Base-by-base conservation (phyloP, 2,329 filamentous ascomycete species). In the Fusarium secorum region DNA sequence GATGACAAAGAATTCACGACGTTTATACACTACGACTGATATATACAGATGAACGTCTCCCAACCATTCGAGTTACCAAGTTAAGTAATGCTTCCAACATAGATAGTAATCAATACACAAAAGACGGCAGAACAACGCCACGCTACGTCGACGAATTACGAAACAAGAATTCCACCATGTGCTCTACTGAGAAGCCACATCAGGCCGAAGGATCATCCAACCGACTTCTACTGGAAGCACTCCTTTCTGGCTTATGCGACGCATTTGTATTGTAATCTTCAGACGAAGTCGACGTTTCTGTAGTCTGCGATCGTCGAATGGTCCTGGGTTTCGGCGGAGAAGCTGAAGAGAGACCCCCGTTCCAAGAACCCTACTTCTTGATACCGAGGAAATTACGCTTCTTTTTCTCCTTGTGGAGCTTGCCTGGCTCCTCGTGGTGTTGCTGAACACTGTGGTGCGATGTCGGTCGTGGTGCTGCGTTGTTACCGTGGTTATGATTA, bases 331-430 rank as follows among this genome's bases (percentile, higher is more conserved):
- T 22, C 11, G 60, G 45, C 26, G 52, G 36, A 56, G 65, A 60
- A 52, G 56, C 30, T 28, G 62, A 71, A 42, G 70, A 71, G 42
- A 71, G 33, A n/a, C 57, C 69, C n/a, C 66, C 64, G 44, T 66
- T 74, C 39, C 70, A 66, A 76, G 78, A 80, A 60, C 74, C 75
- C 79, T 82, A 83, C 78, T 91, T 91, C 81, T 89, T 90, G 74
- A 88, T 84, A 32, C 86, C 85, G 62, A 89, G 80, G 69, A 89
- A 86, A 65, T 87, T 86, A 57, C 87, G 82, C 77, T 84, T 87
- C 84, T 90, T 90, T 81, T 90, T 90, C 76, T 88, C 85, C 79
- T 90, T 89, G 53, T 84, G 82, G 10, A 80, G 77, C 72, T 85
- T 87, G 7, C 81, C 77, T 71, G 80, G 75, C 7, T 78, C 78